Evolutionary conservation across 1,139 yeast genomes (phyloP).

Genomic region (Suhomyces yuchorum): DNA sequence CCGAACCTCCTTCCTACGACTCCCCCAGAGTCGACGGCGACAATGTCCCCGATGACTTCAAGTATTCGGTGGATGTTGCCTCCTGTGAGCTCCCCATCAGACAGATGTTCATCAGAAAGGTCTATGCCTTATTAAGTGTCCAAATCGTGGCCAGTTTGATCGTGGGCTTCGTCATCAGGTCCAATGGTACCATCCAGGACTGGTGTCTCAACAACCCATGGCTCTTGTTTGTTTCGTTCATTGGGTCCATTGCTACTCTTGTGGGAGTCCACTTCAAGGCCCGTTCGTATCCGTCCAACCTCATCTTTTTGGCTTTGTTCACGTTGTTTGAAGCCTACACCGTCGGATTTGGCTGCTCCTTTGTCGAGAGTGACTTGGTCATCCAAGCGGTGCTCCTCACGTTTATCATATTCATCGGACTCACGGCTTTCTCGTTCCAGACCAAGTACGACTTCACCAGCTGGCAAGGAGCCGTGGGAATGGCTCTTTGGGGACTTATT

Average conservation of each 20-base stretch:
- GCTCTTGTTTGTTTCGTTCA: constrained; percentile 57
- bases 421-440: constrained; percentile 77
- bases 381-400: constrained; percentile 76
- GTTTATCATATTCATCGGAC: constrained; percentile 67
- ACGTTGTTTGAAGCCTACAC: constrained; percentile 76
- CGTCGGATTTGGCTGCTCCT: constrained; percentile 66
- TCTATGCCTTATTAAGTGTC: constrained; percentile 66
- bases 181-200: constrained; percentile 47
- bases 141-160: constrained; percentile 66
- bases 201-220: constrained; percentile 68
- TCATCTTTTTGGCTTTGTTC: constrained; percentile 62
- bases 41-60: constrained; percentile 75
- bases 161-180: constrained; percentile 57
- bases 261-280: constrained; percentile 62
- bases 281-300: constrained; percentile 61
- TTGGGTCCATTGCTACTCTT: constrained; percentile 64
- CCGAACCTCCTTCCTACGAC: constrained; percentile 18
- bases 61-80: constrained; percentile 75
- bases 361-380: constrained; percentile 65
- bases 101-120: constrained; percentile 76
- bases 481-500: constrained; percentile 66
- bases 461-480: constrained; percentile 66
- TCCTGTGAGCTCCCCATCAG: constrained; percentile 77
- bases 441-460: constrained; percentile 78
- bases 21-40: constrained; percentile 39